phyloP scores from a whole-genome alignment of 225 moss, liverwort and hornwort genomes.

The Anthoceros angustus region DNA sequence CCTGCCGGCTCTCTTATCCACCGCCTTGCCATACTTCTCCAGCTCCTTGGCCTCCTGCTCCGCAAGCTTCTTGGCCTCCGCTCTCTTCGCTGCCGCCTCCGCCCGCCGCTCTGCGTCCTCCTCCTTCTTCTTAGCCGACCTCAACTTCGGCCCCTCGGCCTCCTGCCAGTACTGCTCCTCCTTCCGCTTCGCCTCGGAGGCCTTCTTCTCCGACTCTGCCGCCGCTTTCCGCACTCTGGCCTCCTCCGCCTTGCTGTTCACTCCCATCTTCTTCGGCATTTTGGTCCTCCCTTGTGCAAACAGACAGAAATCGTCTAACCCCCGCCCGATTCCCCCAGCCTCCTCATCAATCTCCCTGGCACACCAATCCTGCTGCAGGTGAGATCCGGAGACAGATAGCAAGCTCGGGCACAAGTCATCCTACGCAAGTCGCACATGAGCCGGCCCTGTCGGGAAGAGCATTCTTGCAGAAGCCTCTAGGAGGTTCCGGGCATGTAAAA shows the following conservation, averaged over 20 bases:
- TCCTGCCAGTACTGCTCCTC: slow-evolving; percentile 72
- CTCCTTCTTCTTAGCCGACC: slow-evolving; percentile 65
- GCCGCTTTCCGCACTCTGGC: slow-evolving; percentile 71
- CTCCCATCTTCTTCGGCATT: slow-evolving; percentile 97
- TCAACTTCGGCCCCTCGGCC: slow-evolving; percentile 63
- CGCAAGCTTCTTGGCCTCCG: slow-evolving; percentile 83
- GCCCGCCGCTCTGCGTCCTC: slow-evolving; percentile 79
- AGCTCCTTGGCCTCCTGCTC: slow-evolving; percentile 71
- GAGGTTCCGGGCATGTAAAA: no score
- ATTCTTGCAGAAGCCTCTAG: no score
- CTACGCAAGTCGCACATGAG: no score
- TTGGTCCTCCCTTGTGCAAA: slow-evolving; percentile 1
- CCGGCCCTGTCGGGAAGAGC: no score
- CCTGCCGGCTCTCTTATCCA: slow-evolving; percentile 59
- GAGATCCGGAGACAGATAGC: no score
- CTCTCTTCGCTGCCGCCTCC: slow-evolving; percentile 66
- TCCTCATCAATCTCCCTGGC: no score
- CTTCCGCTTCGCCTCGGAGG: slow-evolving; percentile 35
- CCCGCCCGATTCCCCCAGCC: no score
- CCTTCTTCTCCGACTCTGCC: slow-evolving; percentile 59
- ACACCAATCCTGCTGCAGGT: no score
- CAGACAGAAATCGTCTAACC: no score
- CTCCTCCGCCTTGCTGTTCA: slow-evolving; percentile 89
- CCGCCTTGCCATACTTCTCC: slow-evolving; percentile 50
- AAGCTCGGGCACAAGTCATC: no score